Conservation (phyloP, 345 rosid genomes). For the Bretschneidera sinensis region DNA sequence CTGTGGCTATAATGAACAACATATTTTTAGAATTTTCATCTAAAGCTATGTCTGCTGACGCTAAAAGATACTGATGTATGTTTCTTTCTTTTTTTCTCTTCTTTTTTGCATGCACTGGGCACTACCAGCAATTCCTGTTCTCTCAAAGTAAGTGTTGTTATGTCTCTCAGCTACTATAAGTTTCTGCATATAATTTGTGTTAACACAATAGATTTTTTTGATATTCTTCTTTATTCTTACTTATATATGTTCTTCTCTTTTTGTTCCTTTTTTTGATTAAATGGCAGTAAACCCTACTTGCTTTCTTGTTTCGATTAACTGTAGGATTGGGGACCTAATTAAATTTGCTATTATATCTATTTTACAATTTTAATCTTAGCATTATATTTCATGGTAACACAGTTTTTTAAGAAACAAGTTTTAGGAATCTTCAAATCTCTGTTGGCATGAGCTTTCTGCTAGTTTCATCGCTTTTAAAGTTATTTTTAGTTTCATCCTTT, state of each 20-base stretch:
- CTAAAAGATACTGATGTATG: slow-evolving; percentile 24
- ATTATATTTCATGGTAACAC: no score
- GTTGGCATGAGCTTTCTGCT: no score
- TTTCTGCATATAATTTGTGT: slow-evolving; percentile 1
- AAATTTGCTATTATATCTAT: no score
- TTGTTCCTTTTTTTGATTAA: neutral
- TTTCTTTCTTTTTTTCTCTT: slow-evolving; percentile 26
- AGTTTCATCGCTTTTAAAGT: no score
- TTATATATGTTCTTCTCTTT: no score
- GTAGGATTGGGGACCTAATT: no score
- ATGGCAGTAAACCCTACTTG: neutral
- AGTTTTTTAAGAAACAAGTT: no score
- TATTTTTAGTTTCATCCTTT: no score
- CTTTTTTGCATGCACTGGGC: slow-evolving; percentile 37
- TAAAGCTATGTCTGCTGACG: neutral
- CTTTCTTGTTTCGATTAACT: neutral
- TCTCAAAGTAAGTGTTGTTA: slow-evolving; percentile 77
- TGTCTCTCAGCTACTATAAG: slow-evolving; percentile 14
- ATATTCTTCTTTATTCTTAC: neutral
- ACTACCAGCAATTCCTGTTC: slow-evolving; percentile 89
- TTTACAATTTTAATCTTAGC: no score
- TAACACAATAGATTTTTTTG: neutral
- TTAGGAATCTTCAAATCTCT: no score
- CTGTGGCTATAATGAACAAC: neutral
- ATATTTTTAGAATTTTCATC: neutral